Conservation (phyloP, 1,284 basidiomycete genomes). For the Irpex sp. region DNA sequence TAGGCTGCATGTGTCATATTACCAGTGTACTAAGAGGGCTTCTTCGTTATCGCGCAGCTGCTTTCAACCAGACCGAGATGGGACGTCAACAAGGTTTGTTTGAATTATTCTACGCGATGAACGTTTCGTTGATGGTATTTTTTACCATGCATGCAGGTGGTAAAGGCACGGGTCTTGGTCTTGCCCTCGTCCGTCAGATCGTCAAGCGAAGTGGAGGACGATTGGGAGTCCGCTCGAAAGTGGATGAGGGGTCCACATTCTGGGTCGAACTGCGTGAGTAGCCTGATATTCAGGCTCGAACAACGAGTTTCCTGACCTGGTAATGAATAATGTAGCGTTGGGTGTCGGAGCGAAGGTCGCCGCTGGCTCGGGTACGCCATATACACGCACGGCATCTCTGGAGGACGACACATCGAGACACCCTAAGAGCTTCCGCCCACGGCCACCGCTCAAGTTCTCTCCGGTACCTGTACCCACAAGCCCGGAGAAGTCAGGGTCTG, state of each 20-base stretch:
- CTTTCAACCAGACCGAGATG: constrained; percentile 77
- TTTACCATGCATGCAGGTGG: constrained; percentile 41
- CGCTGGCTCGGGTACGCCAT: not conserved
- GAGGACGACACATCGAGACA: not conserved
- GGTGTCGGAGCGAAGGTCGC: constrained; percentile 32
- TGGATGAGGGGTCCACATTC: constrained; percentile 66
- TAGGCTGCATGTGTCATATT: too few species aligned
- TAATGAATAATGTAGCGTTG: constrained; percentile 24
- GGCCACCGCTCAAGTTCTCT: not conserved
- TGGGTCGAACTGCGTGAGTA: constrained; percentile 73
- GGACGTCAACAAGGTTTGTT: constrained; percentile 69
- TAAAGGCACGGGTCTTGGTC: constrained; percentile 85
- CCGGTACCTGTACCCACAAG: not conserved
- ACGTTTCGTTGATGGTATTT: too few species aligned
- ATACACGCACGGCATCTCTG: not conserved
- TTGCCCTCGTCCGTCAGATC: constrained; percentile 86
- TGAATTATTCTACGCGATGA: too few species aligned
- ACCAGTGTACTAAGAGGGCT: too few species aligned
- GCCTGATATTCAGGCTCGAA: not conserved
- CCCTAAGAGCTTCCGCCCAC: not conserved
- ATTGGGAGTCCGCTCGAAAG: constrained; percentile 66
- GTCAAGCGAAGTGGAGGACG: constrained; percentile 82
- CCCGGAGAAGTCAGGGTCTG: constrained; percentile 28
- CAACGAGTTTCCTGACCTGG: not conserved
- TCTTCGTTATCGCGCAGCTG: constrained; percentile 35